Evolutionary conservation across 805 yeast species (phyloP), one percentile per base, ranked within the genome.

Genomic region (Yamadazyma laniorum): DNA sequence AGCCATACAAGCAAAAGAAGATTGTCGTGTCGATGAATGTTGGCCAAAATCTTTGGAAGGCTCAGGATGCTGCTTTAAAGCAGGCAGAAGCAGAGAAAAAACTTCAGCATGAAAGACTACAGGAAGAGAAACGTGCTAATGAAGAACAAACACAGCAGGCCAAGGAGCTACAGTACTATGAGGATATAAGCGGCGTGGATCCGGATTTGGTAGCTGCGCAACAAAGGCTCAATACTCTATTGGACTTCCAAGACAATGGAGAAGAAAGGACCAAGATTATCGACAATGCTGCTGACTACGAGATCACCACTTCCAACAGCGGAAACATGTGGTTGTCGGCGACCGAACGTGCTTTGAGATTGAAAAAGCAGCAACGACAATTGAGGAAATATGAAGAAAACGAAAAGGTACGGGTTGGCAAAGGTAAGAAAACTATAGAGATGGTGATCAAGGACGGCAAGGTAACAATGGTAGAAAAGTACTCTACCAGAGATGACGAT

Each of bases 181-280:
- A 67, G 25, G 43, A 63, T 3, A 51, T 65, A 3, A 59, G 64
- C 36, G 60, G 57, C 1, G 59, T 65, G n/a, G 81, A 80, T 47
- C 72, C 77, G 0, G 90, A 82, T 29, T 61, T 86, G 25, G 47
- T 67, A 3, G 70, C 70, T 39, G 99, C 99, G 0, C 83, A 85
- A 49, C 77, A 77, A 31, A 67, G 90, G 35, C 64, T 93, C 34
- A 85, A 86, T 22, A 82, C 78, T 22, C 63, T 93, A 33, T 65
- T 93, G 30, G 75, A 79, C 44, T 93, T 81, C 58, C 99, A 93
- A 58, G 86, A 77, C 2, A 80, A 90, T 13, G 85, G 95, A 5
- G 86, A 90, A 1, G 95, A 88, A 57, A 72, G 99, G 56, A 93
- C 99, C 0, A 79, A 78, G 49, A 88, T 93, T 45, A 90, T 95